Conservation (phyloP, 805 yeast genomes). For the Wickerhamiella vanderwaltii region DNA sequence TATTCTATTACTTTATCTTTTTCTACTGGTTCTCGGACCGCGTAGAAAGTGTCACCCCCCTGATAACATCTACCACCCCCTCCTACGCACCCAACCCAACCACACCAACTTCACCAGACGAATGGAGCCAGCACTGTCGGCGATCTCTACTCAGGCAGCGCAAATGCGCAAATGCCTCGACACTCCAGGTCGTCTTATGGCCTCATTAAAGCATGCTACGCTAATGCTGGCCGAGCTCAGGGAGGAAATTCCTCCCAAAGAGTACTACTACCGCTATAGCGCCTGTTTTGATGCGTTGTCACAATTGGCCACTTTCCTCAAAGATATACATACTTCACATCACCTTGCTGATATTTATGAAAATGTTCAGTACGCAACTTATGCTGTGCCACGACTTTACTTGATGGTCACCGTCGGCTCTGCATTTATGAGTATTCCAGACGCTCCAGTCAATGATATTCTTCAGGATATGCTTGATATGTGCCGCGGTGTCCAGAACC, state of each 20-base stretch:
- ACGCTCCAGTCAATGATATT: conserved; percentile 72
- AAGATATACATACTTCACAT: conserved; percentile 53
- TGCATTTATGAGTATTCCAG: conserved; percentile 64
- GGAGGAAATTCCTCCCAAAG: conserved; percentile 69
- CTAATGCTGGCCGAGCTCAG: conserved; percentile 71
- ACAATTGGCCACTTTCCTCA: conserved; percentile 48
- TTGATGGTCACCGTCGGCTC: conserved; percentile 93
- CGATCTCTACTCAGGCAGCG: conserved; percentile 55
- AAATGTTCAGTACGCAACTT: conserved; percentile 85
- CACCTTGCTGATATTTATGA: conserved; percentile 86
- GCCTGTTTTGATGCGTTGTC: conserved; percentile 73
- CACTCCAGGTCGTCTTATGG: conserved; percentile 59
- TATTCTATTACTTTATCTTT: too few species aligned
- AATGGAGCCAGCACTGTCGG: conserved; percentile 8
- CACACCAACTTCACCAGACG: too few species aligned
- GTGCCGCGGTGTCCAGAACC: conserved; percentile 95
- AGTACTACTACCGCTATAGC: conserved; percentile 84
- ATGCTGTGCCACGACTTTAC: conserved; percentile 81
- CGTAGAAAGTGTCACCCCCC: background rate
- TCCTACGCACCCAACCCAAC: too few species aligned
- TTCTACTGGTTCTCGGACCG: background rate
- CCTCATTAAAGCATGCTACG: conserved; percentile 78
- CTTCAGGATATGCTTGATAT: conserved; percentile 95
- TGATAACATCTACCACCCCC: background rate
- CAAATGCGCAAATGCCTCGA: conserved; percentile 69